These are phyloP conservation scores for Lolium rigidum DNA, from an alignment of 176 grass and related monocot genomes.

Conservation along the genomic window DNA sequence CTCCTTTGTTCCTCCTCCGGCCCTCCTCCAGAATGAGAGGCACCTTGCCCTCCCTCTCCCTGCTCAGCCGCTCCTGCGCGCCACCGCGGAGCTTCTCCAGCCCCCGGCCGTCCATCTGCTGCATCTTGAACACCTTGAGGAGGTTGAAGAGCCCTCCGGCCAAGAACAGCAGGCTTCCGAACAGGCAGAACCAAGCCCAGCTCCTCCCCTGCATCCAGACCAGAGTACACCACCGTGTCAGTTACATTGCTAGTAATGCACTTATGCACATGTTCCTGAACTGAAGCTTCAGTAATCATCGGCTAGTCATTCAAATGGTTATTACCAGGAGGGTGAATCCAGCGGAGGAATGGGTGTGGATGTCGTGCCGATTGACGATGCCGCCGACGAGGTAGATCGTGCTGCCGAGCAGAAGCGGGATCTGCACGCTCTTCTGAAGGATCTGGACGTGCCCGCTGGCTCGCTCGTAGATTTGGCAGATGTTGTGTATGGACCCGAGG, in stretches of 20 bases:
- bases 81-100: conserved; percentile 84
- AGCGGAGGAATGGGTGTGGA: not conserved
- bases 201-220: conserved; percentile 58
- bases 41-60: conserved; percentile 72
- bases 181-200: conserved; percentile 69
- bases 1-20: conserved; percentile 24
- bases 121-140: conserved; percentile 91
- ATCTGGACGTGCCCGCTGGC: conserved; percentile 75
- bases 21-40: conserved; percentile 75
- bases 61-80: conserved; percentile 59
- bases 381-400: conserved; percentile 69
- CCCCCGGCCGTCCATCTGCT: conserved; percentile 63
- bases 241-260: not conserved
- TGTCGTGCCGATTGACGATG: conserved; percentile 53
- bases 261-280: not conserved
- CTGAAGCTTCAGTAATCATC: not conserved
- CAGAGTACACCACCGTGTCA: not conserved
- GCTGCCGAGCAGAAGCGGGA: conserved; percentile 77
- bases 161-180: conserved; percentile 69
- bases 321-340: conserved; percentile 52
- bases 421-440: conserved; percentile 80
- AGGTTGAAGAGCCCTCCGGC: conserved; percentile 70
- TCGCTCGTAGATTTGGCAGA: conserved; percentile 78
- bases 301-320: not conserved
- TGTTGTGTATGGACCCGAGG: conserved; percentile 73